phyloP scores from a whole-genome alignment of 352 stramenopile genomes.

The Pythium phragmiticola region DNA sequence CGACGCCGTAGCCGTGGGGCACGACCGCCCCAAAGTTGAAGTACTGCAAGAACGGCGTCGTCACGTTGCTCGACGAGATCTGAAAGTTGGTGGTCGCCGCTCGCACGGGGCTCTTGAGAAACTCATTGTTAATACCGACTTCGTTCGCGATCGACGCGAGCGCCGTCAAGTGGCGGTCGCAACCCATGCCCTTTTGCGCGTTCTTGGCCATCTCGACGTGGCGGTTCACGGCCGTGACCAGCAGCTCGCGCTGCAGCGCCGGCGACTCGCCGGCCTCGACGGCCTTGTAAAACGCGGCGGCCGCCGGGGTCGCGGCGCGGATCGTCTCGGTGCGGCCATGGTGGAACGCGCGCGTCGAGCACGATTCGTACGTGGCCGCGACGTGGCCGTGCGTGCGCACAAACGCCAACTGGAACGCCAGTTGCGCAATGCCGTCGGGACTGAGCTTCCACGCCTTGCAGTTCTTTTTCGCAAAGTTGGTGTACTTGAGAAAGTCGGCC shows the following conservation, averaged over 20 bases:
- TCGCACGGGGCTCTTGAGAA: constrained; percentile 78
- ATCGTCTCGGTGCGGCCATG: constrained; percentile 93
- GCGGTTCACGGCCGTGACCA: constrained; percentile 71
- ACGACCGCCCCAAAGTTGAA: constrained; percentile 90
- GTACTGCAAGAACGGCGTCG: constrained; percentile 84
- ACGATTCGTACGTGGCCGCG: constrained; percentile 90
- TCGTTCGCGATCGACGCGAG: constrained; percentile 73
- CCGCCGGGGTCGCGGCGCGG: constrained; percentile 74
- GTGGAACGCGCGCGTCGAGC: constrained; percentile 88
- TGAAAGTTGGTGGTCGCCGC: constrained; percentile 84
- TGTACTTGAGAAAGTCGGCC: constrained; percentile 82
- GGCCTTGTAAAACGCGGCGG: constrained; percentile 64
- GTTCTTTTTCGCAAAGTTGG: constrained; percentile 86
- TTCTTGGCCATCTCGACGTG: constrained; percentile 91
- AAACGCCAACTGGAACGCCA: constrained; percentile 91
- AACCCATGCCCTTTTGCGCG: constrained; percentile 81
- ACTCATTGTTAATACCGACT: constrained; percentile 60
- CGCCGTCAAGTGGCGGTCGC: constrained; percentile 86
- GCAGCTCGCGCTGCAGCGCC: constrained; percentile 55
- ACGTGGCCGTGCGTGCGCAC: constrained; percentile 73
- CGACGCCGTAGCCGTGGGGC: constrained; percentile 86
- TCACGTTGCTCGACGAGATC: constrained; percentile 92
- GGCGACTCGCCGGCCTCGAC: constrained; percentile 44
- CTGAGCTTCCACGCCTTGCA: constrained; percentile 92
- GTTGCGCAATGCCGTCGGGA: constrained; percentile 89